These are phyloP conservation scores for Xylaria sp. DNA, from an alignment of 2,329 filamentous ascomycete species.

Conservation along the genomic window DNA sequence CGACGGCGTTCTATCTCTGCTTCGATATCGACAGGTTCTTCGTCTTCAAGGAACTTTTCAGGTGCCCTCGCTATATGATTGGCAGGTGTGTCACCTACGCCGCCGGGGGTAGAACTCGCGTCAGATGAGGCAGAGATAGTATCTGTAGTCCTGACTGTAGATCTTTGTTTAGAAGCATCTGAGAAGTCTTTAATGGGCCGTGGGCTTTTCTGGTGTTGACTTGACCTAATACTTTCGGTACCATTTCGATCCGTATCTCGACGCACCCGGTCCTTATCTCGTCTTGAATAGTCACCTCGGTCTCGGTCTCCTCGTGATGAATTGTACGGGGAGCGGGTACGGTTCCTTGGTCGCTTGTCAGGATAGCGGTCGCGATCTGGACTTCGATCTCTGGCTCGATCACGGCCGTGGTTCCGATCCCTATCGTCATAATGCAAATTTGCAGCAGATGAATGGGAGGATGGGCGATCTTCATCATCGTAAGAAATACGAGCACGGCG, in stretches of 20 bases:
- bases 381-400: constrained; percentile 52
- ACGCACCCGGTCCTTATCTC: constrained; percentile 41
- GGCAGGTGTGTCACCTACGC: constrained; percentile 57
- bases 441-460: constrained; percentile 52
- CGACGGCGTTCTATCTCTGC: constrained; percentile 86
- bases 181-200: constrained; percentile 63
- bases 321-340: constrained; percentile 46
- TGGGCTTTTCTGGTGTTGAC: constrained; percentile 59
- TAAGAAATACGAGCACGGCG: constrained; percentile 61
- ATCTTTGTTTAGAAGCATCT: constrained; percentile 70
- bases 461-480: constrained; percentile 66
- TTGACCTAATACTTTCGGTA: constrained; percentile 53
- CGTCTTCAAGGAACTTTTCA: constrained; percentile 61
- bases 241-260: constrained; percentile 47
- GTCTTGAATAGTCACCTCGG: constrained; percentile 40
- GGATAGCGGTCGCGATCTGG: constrained; percentile 61
- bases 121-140: constrained; percentile 68
- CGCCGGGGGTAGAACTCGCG: constrained; percentile 74
- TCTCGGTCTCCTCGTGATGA: constrained; percentile 45
- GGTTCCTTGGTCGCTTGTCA: constrained; percentile 66
- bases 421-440: constrained; percentile 61
- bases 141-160: constrained; percentile 67
- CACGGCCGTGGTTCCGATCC: constrained; percentile 55
- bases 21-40: constrained; percentile 78
- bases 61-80: constrained; percentile 45